Conservation (phyloP, 495 filamentous ascomycete species). For the Massariosphaeria phaeospora region DNA sequence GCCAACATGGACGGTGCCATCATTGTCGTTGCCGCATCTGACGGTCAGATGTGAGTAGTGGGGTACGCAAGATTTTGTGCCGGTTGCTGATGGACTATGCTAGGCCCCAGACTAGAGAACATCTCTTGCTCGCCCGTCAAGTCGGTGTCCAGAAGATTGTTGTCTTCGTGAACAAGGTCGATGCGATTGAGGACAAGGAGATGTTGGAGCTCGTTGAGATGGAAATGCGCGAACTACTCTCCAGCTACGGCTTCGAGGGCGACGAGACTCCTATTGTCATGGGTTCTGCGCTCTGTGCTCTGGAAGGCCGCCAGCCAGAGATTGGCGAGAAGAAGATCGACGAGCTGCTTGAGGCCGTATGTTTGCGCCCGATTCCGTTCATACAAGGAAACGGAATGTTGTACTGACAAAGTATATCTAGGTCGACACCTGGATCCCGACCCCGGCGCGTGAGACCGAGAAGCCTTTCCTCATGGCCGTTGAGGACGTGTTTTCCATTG, state of each 20-base stretch:
- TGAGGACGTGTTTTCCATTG: slow-evolving; percentile 97
- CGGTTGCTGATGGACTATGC: too few relatives aligned
- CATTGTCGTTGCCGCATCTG: slow-evolving; percentile 96
- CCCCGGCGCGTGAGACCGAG: slow-evolving; percentile 80
- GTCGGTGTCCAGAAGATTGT: slow-evolving; percentile 97
- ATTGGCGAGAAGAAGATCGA: slow-evolving; percentile 83
- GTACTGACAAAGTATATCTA: too few relatives aligned
- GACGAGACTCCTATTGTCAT: slow-evolving; percentile 95
- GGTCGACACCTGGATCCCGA: slow-evolving; percentile 97
- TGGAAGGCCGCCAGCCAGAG: slow-evolving; percentile 82
- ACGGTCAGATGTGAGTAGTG: slow-evolving; percentile 83
- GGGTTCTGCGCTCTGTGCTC: slow-evolving; percentile 90
- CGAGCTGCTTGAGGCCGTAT: slow-evolving; percentile 77
- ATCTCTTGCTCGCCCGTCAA: slow-evolving; percentile 94
- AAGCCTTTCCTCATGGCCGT: slow-evolving; percentile 99
- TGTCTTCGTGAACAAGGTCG: slow-evolving; percentile 99
- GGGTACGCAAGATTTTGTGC: too few relatives aligned
- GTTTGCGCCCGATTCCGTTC: too few relatives aligned
- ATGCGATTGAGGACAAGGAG: slow-evolving; percentile 91
- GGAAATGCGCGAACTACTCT: slow-evolving; percentile 97
- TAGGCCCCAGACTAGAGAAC: slow-evolving; percentile 95
- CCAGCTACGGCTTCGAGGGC: slow-evolving; percentile 90
- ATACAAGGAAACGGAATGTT: too few relatives aligned
- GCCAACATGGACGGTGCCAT: slow-evolving; percentile 97
- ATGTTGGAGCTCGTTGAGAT: slow-evolving; percentile 99